Evolutionary conservation across 192 early-diverging fungal genomes (phyloP), one percentile per base, ranked within the genome.

Genomic region (Thamnidium elegans): DNA sequence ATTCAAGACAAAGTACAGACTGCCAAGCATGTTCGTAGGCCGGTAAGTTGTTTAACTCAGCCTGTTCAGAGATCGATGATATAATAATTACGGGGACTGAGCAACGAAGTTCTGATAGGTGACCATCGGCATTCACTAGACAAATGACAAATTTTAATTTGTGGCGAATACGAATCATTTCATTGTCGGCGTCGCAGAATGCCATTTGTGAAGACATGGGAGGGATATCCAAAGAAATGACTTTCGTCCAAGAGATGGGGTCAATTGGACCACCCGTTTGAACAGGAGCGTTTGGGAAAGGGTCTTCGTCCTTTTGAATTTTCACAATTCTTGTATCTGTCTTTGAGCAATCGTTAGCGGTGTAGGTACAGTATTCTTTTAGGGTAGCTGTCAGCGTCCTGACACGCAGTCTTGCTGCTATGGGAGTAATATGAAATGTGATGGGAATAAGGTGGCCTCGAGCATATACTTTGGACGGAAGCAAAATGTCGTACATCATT

Each of bases 301-400:
- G 36, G 39, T 65, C 23, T 21, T 45, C 26, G 44, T 50, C 45
- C 8, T 26, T 9, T 21, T 4, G 47, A 3, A 15, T 13, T 14
- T 55, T 30, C 31, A 55, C 31, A 3, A 50, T 15, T n/a, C 46
- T 32, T 11, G 62, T 43, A 50, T 65, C 48, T 10, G 60, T 42
- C 32, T 43, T 32, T 19, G 67, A 21, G n/a, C 52, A 7, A 10
- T 46, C 52, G 23, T 51, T 23, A 54, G 71, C 73, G 19, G 72
- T 68, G 65, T 77, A 84, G 1, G 80, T 75, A 17, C 72, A 55
- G 45, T 81, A 85, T 68, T 88, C 86, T 32, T 82, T 85, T 51
- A 88, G 65, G 9, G 73, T 55, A 46, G 75, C 76, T 13, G 74
- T 73, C 3, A 82, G 66, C 1, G 74, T 46, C n/a, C 76, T 58